Conservation (phyloP, 2,329 filamentous ascomycete species). For the Pseudovirgaria hyperparasitica region DNA sequence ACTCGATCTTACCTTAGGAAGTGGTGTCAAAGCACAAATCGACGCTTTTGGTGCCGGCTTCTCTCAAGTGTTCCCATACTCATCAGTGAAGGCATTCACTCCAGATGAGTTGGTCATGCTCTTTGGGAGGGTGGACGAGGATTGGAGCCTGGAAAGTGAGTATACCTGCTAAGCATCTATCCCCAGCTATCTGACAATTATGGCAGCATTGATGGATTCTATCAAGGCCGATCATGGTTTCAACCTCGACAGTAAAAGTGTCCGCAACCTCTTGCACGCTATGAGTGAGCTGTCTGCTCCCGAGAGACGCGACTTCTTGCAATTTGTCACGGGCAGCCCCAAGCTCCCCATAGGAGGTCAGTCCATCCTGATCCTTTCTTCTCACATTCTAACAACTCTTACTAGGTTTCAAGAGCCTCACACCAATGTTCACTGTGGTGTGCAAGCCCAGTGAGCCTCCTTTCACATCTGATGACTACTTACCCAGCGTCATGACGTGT, state of each 20-base stretch:
- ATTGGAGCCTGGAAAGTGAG: constrained; percentile 96
- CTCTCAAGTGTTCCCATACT: constrained; percentile 91
- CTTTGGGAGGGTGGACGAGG: constrained; percentile 85
- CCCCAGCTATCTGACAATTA: constrained; percentile 17
- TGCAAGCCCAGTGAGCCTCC: constrained; percentile 97
- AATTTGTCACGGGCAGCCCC: constrained; percentile 95
- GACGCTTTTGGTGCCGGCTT: constrained; percentile 87
- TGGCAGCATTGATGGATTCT: constrained; percentile 79
- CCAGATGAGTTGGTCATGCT: constrained; percentile 90
- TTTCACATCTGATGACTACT: constrained; percentile 87
- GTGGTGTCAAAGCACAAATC: constrained; percentile 75
- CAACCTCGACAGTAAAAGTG: constrained; percentile 95
- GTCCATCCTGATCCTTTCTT: constrained; percentile 17
- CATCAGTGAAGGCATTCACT: constrained; percentile 83
- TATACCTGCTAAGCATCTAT: constrained; percentile 9
- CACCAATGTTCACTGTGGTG: constrained; percentile 97
- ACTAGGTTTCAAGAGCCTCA: constrained; percentile 87
- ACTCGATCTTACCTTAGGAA: constrained; percentile 81
- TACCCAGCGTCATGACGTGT: constrained; percentile 99
- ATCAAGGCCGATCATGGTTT: constrained; percentile 98
- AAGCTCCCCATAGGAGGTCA: constrained; percentile 95
- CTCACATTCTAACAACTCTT: constrained; percentile 5
- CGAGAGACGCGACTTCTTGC: constrained; percentile 83
- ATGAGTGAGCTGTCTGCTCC: constrained; percentile 75
- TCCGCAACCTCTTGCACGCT: constrained; percentile 80